Evolutionary conservation across 1,284 basidiomycete species (phyloP).

Genomic region (Marasmius fiardii): DNA sequence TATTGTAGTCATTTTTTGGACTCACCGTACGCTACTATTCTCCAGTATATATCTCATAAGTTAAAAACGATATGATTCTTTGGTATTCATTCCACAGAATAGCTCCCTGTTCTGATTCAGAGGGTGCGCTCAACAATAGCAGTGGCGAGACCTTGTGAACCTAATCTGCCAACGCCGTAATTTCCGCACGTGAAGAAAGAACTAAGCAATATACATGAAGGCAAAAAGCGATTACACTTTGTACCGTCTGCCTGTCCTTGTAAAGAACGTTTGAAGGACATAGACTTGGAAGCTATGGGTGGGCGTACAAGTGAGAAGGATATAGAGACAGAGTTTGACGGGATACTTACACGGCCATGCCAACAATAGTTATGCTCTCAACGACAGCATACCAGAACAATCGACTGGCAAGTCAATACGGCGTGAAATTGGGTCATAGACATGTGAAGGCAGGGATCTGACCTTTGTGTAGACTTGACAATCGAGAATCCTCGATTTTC

Average conservation of each 20-base stretch:
- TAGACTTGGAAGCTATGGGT: slow-evolving; percentile 81
- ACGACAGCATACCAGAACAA: slow-evolving; percentile 89
- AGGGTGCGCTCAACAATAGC: too few species aligned
- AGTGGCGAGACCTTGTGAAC: too few species aligned
- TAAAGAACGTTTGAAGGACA: slow-evolving; percentile 91
- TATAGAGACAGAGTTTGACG: slow-evolving; percentile 5
- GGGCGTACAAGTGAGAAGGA: slow-evolving; percentile 6
- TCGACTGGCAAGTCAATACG: slow-evolving; percentile 48
- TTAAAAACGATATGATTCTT: background rate
- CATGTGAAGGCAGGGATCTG: slow-evolving; percentile 15
- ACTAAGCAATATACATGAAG: background rate
- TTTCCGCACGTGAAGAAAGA: too few species aligned
- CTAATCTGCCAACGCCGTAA: too few species aligned
- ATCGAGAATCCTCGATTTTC: slow-evolving; percentile 80
- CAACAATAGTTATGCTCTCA: slow-evolving; percentile 73
- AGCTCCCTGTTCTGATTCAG: too few species aligned
- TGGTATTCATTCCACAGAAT: too few species aligned
- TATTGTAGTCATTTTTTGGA: background rate
- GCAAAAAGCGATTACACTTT: slow-evolving; percentile 54
- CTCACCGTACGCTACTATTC: background rate
- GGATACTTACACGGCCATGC: slow-evolving; percentile 74
- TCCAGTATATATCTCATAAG: background rate
- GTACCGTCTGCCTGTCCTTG: slow-evolving; percentile 79
- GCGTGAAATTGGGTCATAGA: slow-evolving; percentile 13
- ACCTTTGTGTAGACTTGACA: slow-evolving; percentile 80